phyloP scores from a whole-genome alignment of 352 stramenopile species.

The Pythium phragmiticola region DNA sequence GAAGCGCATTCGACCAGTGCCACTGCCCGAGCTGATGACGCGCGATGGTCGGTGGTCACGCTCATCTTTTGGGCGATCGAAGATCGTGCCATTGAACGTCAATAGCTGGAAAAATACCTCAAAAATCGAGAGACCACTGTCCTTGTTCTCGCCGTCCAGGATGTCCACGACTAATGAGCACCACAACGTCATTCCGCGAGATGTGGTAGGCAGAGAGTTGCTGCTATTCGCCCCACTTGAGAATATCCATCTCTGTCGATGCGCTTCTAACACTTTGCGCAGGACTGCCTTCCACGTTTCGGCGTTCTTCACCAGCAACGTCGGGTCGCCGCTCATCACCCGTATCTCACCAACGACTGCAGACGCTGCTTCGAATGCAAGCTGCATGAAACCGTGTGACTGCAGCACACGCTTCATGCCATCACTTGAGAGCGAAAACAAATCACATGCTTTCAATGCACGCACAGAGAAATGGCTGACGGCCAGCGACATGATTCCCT shows the following conservation, averaged over 20 bases:
- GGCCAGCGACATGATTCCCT: constrained; percentile 39
- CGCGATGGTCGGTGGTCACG: neutral
- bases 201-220: neutral
- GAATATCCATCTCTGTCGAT: constrained; percentile 16
- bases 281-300: constrained; percentile 16
- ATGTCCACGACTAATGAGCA: constrained; percentile 25
- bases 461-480: constrained; percentile 46
- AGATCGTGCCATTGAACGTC: constrained; percentile 17
- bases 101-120: constrained; percentile 20
- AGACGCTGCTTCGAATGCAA: constrained; percentile 16
- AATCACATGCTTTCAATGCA: constrained; percentile 47
- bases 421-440: constrained; percentile 44
- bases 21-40: neutral
- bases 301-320: neutral
- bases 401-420: constrained; percentile 19
- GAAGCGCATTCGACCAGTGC: neutral
- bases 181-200: constrained; percentile 17
- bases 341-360: constrained; percentile 17
- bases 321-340: constrained; percentile 1
- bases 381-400: constrained; percentile 16
- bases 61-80: constrained; percentile 1
- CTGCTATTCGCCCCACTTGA: neutral
- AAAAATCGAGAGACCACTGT: constrained; percentile 10
- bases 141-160: constrained; percentile 20
- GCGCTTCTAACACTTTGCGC: neutral